A percentile compares a stretch with the other conserved stretches of the same genome.
Conservation (phyloP, 257 asterid species). For the Solanum sparsipilum region DNA sequence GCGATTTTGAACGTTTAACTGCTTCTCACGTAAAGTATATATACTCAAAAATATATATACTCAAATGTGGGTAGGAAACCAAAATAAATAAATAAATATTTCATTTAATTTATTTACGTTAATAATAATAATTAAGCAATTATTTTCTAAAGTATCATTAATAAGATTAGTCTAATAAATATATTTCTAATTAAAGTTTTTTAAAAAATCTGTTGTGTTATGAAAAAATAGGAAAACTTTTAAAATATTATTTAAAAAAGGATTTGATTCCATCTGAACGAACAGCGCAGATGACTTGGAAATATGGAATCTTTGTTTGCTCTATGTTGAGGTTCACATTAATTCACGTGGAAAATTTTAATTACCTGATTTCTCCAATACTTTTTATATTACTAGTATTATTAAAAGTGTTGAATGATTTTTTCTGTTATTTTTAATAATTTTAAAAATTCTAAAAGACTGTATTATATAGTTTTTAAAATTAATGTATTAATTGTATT, state of each 20-base stretch:
- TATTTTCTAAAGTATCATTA: background rate
- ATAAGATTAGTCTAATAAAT: too few species aligned
- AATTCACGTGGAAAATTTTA: background rate
- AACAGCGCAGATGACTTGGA: background rate
- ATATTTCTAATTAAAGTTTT: too few species aligned
- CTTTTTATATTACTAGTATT: background rate
- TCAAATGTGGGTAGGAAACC: background rate
- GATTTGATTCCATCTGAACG: background rate
- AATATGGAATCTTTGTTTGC: background rate
- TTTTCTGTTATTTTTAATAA: background rate
- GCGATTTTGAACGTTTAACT: background rate
- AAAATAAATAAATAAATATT: too few species aligned
- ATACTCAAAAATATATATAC: too few species aligned
- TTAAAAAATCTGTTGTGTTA: fast-evolving
- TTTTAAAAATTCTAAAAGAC: background rate
- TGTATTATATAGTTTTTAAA: too few species aligned
- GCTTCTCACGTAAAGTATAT: background rate
- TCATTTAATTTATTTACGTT: background rate
- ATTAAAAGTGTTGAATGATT: background rate
- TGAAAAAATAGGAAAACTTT: background rate
- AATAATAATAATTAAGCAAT: background rate
- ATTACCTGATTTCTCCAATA: background rate
- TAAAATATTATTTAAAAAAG: background rate
- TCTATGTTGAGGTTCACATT: background rate
- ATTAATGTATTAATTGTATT: too few species aligned